phyloP scores from a whole-genome alignment of 768 basidiomycete genomes.

The Boletus sensibilis region DNA sequence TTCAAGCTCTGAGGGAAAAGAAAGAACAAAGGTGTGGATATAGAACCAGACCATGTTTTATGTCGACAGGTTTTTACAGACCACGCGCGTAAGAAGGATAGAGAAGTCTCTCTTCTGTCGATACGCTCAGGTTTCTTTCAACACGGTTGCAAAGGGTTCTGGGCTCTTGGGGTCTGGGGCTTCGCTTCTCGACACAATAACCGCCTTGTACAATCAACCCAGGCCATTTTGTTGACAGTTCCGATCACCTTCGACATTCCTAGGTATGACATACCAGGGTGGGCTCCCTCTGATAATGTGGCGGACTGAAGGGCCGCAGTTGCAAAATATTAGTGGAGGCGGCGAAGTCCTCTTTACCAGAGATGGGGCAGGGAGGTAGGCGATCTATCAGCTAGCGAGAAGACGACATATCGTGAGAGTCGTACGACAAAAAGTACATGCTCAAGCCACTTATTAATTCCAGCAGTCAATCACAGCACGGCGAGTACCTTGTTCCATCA shows the following conservation, averaged over 20 bases:
- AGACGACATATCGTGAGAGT: neutral
- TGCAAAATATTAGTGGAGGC: neutral
- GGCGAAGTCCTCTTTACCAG: too few relatives aligned
- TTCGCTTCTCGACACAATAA: neutral
- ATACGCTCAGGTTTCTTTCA: neutral
- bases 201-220: too few relatives aligned
- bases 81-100: neutral
- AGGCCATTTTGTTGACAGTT: neutral
- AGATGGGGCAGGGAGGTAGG: neutral
- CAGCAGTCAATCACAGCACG: neutral
- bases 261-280: neutral
- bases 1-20: neutral
- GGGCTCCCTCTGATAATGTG: too few relatives aligned
- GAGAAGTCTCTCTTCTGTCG: neutral
- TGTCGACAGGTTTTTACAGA: neutral
- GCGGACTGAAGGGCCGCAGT: neutral
- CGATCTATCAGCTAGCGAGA: neutral
- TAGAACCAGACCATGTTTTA: neutral
- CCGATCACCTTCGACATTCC: neutral
- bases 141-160: neutral
- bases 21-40: neutral
- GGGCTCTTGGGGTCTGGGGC: neutral
- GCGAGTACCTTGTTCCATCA: neutral
- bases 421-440: neutral
- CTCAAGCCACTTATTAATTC: conserved; percentile 3